Percentiles rank a stretch among this genome's conserved stretches.
Conservation (phyloP, 148 eudicot genomes). For the Vaccinium vitisidaea region DNA sequence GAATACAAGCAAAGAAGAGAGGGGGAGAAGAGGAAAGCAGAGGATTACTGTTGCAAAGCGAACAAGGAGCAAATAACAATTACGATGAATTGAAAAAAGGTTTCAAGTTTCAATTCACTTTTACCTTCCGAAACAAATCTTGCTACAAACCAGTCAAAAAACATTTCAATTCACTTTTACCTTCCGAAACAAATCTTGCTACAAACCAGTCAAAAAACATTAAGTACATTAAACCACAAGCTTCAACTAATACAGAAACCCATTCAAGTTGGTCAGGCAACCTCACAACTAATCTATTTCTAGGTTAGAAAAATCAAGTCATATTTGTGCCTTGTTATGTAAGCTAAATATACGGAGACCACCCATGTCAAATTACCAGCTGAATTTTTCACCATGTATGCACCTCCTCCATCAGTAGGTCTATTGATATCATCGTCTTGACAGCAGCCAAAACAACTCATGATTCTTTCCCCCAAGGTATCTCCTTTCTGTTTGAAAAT, state of each 20-base stretch:
- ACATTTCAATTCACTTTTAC: background rate
- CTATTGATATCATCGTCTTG: slow-evolving; percentile 13
- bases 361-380: slow-evolving; percentile 9
- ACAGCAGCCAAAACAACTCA: slow-evolving; percentile 21
- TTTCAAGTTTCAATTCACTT: background rate
- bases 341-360: background rate
- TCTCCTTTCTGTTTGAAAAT: slow-evolving; percentile 12
- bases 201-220: background rate
- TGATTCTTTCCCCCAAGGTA: background rate
- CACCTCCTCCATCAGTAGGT: slow-evolving; percentile 17
- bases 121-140: background rate
- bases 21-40: background rate
- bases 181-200: background rate
- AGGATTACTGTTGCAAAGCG: background rate
- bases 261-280: slow-evolving; percentile 4
- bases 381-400: slow-evolving; percentile 15
- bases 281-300: background rate
- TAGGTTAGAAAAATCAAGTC: background rate
- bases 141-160: slow-evolving; percentile 1
- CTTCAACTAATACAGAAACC: background rate
- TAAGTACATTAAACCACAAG: background rate
- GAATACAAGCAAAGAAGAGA: background rate
- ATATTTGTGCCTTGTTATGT: background rate
- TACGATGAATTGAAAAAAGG: background rate
- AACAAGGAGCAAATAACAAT: too few relatives aligned